Conservation (phyloP, 371 early-diverging fungal species). For the Mortierella sp. region DNA sequence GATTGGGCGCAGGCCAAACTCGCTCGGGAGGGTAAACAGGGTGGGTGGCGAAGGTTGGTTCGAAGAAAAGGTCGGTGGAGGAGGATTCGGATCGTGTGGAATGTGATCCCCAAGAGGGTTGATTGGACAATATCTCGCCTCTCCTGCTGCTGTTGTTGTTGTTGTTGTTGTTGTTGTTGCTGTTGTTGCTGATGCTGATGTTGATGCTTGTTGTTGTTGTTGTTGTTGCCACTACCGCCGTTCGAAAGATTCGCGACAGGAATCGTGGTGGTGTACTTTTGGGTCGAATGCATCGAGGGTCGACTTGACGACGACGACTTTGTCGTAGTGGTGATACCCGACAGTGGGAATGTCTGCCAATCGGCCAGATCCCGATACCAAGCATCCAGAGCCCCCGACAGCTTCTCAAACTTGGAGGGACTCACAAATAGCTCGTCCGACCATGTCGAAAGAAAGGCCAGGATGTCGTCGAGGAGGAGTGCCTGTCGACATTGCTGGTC, state of each 20-base stretch:
- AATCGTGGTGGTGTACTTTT: not conserved
- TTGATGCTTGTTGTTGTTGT: not conserved
- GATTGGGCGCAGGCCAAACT: slow-evolving; percentile 51
- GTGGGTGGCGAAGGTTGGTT: slow-evolving; percentile 55
- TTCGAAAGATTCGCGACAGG: not conserved
- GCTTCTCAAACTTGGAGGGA: slow-evolving; percentile 44
- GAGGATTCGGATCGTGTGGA: slow-evolving; percentile 49
- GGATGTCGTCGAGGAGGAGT: slow-evolving; percentile 43
- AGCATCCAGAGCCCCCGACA: slow-evolving; percentile 34
- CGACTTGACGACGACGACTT: not conserved
- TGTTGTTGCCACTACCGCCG: not conserved
- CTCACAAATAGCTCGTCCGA: slow-evolving; percentile 49
- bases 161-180: not conserved
- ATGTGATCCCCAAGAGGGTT: slow-evolving; percentile 39
- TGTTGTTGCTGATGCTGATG: not conserved
- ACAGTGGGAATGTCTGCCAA: slow-evolving; percentile 49
- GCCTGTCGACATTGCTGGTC: slow-evolving; percentile 57
- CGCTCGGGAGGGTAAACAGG: slow-evolving; percentile 42
- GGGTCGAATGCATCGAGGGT: slow-evolving; percentile 4
- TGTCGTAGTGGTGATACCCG: slow-evolving; percentile 16
- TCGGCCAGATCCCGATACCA: slow-evolving; percentile 39
- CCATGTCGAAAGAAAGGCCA: slow-evolving; percentile 44
- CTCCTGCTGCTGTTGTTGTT: slow-evolving; percentile 19
- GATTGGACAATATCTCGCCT: slow-evolving; percentile 49
- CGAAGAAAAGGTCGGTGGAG: slow-evolving; percentile 49